Conservation (phyloP, 164 flowering plant species). For the Vitis riparia region DNA sequence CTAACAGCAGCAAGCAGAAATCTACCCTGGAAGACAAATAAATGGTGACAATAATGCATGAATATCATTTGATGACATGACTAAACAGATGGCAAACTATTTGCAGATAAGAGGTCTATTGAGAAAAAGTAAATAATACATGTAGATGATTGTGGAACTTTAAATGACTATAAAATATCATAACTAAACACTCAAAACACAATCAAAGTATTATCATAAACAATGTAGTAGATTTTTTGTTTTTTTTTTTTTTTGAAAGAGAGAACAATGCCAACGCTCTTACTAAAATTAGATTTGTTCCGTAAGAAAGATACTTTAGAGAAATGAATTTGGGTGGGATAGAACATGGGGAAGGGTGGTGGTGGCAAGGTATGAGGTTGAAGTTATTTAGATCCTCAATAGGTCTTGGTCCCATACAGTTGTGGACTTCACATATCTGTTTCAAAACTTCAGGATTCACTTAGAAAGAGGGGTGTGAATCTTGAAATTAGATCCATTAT, state of each 20-base stretch:
- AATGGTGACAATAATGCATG: not conserved
- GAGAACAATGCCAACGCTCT: too few relatives aligned
- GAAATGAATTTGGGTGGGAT: not conserved
- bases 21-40: constrained; percentile 69
- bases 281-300: too few relatives aligned
- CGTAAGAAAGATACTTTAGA: too few relatives aligned
- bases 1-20: constrained; percentile 98
- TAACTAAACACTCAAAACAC: too few relatives aligned
- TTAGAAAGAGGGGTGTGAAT: not conserved
- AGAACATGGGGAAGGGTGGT: not conserved
- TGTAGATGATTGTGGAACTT: too few relatives aligned
- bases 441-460: not conserved
- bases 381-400: not conserved
- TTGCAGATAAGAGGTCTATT: not conserved
- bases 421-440: not conserved
- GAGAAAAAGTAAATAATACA: too few relatives aligned
- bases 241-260: too few relatives aligned
- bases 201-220: too few relatives aligned
- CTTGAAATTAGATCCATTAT: too few relatives aligned
- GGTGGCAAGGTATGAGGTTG: not conserved
- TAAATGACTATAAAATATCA: too few relatives aligned
- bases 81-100: not conserved
- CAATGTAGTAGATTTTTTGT: too few relatives aligned
- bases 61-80: not conserved
- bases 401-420: not conserved